A percentile compares a stretch with the other conserved stretches of the same genome.
phyloP scores from a whole-genome alignment of 305 asterid genomes.

The Fraxinus ornus region DNA sequence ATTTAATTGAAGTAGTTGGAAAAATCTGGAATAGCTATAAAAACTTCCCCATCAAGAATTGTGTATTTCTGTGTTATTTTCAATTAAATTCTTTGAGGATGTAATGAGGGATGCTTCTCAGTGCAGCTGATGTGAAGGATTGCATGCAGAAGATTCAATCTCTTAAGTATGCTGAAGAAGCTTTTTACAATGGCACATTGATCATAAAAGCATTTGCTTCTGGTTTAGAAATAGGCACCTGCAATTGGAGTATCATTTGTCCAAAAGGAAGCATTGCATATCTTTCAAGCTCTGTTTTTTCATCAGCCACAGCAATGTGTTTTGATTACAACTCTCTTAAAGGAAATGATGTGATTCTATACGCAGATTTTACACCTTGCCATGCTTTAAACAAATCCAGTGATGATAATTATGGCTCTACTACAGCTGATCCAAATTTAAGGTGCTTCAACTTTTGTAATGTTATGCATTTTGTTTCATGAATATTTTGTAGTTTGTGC shows the following conservation, averaged over 20 bases:
- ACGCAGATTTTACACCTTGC: slow-evolving; percentile 56
- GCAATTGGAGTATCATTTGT: slow-evolving; percentile 70
- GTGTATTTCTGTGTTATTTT: not conserved
- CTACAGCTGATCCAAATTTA: slow-evolving; percentile 29
- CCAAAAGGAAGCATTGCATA: slow-evolving; percentile 63
- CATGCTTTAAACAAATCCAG: slow-evolving; percentile 26
- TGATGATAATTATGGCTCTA: slow-evolving; percentile 30
- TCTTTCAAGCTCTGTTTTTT: slow-evolving; percentile 62
- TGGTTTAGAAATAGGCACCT: slow-evolving; percentile 87
- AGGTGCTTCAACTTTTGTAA: slow-evolving; percentile 49
- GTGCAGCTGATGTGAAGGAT: slow-evolving; percentile 90
- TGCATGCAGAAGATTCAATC: slow-evolving; percentile 70
- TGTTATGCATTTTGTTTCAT: slow-evolving; percentile 5
- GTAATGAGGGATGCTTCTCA: slow-evolving; percentile 50
- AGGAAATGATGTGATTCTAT: slow-evolving; percentile 62
- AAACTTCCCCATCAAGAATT: not conserved
- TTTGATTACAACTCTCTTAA: slow-evolving; percentile 57
- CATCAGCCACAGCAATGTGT: slow-evolving; percentile 52
- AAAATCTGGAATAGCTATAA: slow-evolving; percentile 12
- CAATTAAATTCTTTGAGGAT: slow-evolving; percentile 20
- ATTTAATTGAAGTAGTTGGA: not conserved
- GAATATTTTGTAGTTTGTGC: not conserved
- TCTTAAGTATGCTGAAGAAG: slow-evolving; percentile 83
- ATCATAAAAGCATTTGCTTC: slow-evolving; percentile 69
- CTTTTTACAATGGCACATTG: slow-evolving; percentile 76